Base-by-base conservation (phyloP, 257 asterid species). In the Ligustrum vulgare region DNA sequence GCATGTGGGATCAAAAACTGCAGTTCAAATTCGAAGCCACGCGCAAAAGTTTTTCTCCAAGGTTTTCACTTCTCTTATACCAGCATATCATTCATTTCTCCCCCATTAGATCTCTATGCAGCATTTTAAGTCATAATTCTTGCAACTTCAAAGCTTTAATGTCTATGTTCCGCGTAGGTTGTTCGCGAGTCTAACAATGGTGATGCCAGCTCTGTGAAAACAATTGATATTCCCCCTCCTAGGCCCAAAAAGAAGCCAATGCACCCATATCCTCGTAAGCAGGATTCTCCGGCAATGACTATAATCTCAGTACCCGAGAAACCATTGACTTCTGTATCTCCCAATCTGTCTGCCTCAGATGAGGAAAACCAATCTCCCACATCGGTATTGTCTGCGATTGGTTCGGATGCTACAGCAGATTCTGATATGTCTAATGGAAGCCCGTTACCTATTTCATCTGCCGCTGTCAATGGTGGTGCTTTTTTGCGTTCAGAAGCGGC, bases 1-100 rank as follows among this genome's bases (percentile, higher is more conserved):
- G 86, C 97, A 92, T 63, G 96, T 94, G 72, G 96, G 96, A 54
- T 86, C 96, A 11, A 94, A 94, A 85, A 92, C 98, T 20, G 98
- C 99, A 2, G 97, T 94, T 75, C 99, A 94, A 87, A 94, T 94
- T 63, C 88, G 99, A 81, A 94, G 99, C 84, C 99, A 94, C 79
- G 99, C 99, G 18, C 99, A 94, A 87, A 94, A 94, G 79, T 92
- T 89, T 76, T 94, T 94, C 86, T 87, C 96, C 81, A 94, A 94
- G 99, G 98, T 94, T 84, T 41, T 70, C 80, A 83, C 83, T 76
- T 84, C 87, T 86, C 85, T 84, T 85, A 77, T 76, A 72, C 72
- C 81, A 82, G 79, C 84, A 85, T 72, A n/a, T n/a, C n/a, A n/a
- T n/a, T n/a, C n/a, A n/a, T 76, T 80, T 79, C 73, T 74, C 82